Base-by-base conservation (phyloP, 129 eudicot species). In the Saussurea involucrata region DNA sequence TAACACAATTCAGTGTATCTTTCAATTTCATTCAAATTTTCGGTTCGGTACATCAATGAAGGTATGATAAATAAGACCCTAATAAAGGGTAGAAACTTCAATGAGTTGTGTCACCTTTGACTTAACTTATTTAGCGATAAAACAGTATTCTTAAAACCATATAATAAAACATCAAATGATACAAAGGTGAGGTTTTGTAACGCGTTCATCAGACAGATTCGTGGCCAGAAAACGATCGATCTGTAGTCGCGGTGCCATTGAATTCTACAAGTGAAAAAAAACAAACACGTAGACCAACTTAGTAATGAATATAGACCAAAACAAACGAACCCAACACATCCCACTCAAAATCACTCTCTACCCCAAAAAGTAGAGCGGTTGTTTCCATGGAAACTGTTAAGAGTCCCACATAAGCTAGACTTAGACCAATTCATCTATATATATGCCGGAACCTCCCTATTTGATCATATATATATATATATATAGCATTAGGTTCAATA, bases 181-280 rank as follows among this genome's bases (percentile, higher is more conserved):
- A 77, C 67, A 32, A 49, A 27, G 42, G 76, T 7, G 69, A 71
- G 77, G 66, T 42, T 63, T 37, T 42, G 82, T 60, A 76, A 76
- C 28, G n/a, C 63, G 37, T 24, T 5, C 73, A 61, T 70, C 29
- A 61, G 21, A 21, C 22, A 5, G 84, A 74, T 70, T 55, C 74
- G 7, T 17, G 69, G 34, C 79, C 79, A 53, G 75, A 28, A 57
- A 36, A 60, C 9, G 17, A 36, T 57, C 24, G 71, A 74, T 68
- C 66, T n/a, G n/a, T n/a, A n/a, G n/a, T n/a, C n/a, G n/a, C n/a
- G 28, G 70, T 33, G 7, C 22, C 25, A 33, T 33, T 33, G 40
- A 68, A 28, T 2, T 80, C 84, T 80, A 61, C 80, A 68, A 37
- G 33, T 57, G 70, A 32, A 34, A 80, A n/a, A n/a, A 80, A 24